phyloP scores from a whole-genome alignment of 163 green algal genomes.

The Scenedesmus sp. region DNA sequence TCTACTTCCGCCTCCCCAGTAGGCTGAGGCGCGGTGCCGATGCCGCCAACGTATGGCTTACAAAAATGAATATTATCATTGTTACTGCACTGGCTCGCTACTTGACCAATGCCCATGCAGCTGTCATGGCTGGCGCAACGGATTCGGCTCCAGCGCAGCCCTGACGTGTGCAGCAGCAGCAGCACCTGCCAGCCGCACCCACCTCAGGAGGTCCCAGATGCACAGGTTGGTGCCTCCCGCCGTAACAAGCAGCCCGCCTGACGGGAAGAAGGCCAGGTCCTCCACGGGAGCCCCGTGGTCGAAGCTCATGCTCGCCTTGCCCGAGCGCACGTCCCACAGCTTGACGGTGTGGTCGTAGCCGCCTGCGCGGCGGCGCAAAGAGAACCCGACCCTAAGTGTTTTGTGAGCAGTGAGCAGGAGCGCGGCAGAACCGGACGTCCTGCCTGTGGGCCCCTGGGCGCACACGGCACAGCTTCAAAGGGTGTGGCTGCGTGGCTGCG shows the following conservation, averaged over 20 bases:
- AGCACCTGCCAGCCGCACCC: neutral
- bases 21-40: no score
- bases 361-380: slow-evolving; percentile 55
- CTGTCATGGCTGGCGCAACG: no score
- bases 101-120: no score
- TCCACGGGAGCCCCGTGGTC: slow-evolving; percentile 94
- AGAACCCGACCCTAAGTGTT: neutral
- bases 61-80: no score
- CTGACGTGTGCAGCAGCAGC: no score
- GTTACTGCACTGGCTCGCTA: no score
- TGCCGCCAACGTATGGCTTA: no score
- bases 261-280: slow-evolving; percentile 90
- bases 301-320: slow-evolving; percentile 66
- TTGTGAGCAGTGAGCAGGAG: no score
- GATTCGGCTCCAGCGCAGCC: no score
- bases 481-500: slow-evolving; percentile 96
- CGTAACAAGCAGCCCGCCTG: slow-evolving; percentile 80
- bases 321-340: slow-evolving; percentile 93
- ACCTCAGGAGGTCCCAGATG: slow-evolving; percentile 91
- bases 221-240: slow-evolving; percentile 87
- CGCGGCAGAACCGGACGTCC: no score
- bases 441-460: slow-evolving; percentile 52
- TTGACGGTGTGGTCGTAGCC: slow-evolving; percentile 95
- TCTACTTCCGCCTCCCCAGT: no score
- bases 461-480: slow-evolving; percentile 94